Evolutionary conservation across 257 asterid genomes (phyloP), one percentile per base, ranked within the genome.

Genomic region (Capsicum pubescens): DNA sequence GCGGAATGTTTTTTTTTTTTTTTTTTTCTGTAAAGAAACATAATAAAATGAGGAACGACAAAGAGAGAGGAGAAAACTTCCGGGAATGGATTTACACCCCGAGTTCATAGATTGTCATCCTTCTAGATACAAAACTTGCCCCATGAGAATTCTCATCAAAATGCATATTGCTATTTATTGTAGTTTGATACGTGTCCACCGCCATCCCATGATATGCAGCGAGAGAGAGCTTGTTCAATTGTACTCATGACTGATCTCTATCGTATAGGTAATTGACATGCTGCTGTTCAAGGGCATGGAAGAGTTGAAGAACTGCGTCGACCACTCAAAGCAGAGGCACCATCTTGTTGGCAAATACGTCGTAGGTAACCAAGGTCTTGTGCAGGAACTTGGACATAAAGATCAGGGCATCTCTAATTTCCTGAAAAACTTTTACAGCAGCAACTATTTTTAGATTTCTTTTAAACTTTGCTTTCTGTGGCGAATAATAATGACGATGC

Each of bases 261-360:
- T 32, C 83, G 50, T 81, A 61, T 93, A 95, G 98, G 94, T 95
- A 44, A 91, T 95, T 80, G 99, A 95, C 86, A 87, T 94, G 97
- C 92, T 95, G 86, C 92, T 95, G 50, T 89, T 95, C 90, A 95
- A 95, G 92, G 99, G 87, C 52, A 90, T 93, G 82, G 99, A 95
- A 87, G 99, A 95, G 83, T 68, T 95, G 89, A 91, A 85, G 82
- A 92, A 90, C 85, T 60, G 94, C 10, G 98, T 95, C 90, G 95
- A 94, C 84, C 98, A 94, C 16, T 81, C 99, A 58, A 96, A 96
- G 91, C 99, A 96, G 89, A 90, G 99, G 86, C 99, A 96, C 88
- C 99, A 94, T 89, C 85, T 96, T 70, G 55, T 96, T 58, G 99
- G 99, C 17, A 98, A 94, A 83, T 96, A 94, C 82, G 91, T 93